Evolutionary conservation across 2,329 filamentous ascomycete species (phyloP).

Genomic region (Rhinocladiella similis): DNA sequence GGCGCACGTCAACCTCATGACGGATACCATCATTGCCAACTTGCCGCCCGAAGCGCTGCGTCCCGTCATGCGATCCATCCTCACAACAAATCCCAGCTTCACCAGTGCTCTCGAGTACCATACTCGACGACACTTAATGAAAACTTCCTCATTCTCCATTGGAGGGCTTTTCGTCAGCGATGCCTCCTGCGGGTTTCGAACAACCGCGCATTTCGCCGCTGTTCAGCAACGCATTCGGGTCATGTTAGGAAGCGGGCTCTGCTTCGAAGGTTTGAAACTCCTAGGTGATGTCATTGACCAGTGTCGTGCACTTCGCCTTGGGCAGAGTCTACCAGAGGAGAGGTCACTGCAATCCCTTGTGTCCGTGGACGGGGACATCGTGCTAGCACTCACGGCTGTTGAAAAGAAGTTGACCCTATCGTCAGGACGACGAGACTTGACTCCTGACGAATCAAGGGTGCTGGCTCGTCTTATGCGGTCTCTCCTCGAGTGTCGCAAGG

Average conservation of each 20-base stretch:
- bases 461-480: constrained; percentile 14
- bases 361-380: constrained; percentile 38
- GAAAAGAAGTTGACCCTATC: constrained; percentile 34
- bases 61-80: constrained; percentile 36
- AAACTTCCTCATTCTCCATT: constrained; percentile 18
- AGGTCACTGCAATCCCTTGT: constrained; percentile 30
- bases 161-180: background rate
- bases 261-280: constrained; percentile 32
- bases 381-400: constrained; percentile 39
- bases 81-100: constrained; percentile 22
- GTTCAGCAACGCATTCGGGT: constrained; percentile 32
- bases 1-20: constrained; percentile 51
- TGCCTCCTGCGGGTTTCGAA: background rate
- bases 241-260: constrained; percentile 36
- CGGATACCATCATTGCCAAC: constrained; percentile 48
- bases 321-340: background rate
- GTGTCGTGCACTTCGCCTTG: background rate
- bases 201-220: background rate
- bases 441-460: constrained; percentile 16
- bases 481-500: constrained; percentile 15
- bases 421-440: constrained; percentile 24
- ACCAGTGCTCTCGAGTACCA: constrained; percentile 38
- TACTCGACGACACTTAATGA: constrained; percentile 32
- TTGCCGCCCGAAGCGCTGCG: constrained; percentile 43
- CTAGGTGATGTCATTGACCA: background rate